A percentile compares a stretch with the other conserved stretches of the same genome.
These are phyloP conservation scores for Aciculosporium take DNA, from an alignment of 2,329 filamentous ascomycete species.

Conservation along the genomic window DNA sequence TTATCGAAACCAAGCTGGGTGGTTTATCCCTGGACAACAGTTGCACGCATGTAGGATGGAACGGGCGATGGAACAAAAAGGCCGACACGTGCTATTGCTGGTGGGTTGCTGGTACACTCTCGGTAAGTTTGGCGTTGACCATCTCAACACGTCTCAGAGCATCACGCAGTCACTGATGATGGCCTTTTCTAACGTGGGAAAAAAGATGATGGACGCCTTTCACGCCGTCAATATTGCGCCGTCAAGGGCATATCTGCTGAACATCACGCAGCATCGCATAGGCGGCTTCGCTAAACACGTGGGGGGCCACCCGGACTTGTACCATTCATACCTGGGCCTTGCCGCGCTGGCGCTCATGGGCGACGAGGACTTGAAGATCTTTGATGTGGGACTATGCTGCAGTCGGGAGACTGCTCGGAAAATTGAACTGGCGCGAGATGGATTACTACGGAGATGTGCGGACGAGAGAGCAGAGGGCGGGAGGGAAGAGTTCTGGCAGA, in stretches of 20 bases:
- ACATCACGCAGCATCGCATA: constrained; percentile 74
- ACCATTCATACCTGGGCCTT: constrained; percentile 81
- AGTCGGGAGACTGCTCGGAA: constrained; percentile 43
- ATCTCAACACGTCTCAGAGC: background rate
- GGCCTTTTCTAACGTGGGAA: no score
- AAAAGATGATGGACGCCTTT: constrained; percentile 45
- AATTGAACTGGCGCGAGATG: constrained; percentile 32
- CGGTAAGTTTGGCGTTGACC: constrained; percentile 17
- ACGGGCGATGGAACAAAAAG: constrained; percentile 79
- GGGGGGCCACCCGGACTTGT: constrained; percentile 58
- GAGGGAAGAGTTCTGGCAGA: constrained; percentile 11
- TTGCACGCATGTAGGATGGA: constrained; percentile 56
- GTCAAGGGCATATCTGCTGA: constrained; percentile 65
- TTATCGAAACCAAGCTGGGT: constrained; percentile 21
- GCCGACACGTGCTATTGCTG: constrained; percentile 94
- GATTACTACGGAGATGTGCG: constrained; percentile 14
- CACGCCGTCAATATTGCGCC: constrained; percentile 43
- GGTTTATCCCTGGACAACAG: constrained; percentile 18
- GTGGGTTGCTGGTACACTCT: constrained; percentile 63
- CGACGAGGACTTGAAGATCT: constrained; percentile 51
- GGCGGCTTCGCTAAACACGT: constrained; percentile 68
- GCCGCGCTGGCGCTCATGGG: constrained; percentile 62
- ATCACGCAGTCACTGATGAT: background rate
- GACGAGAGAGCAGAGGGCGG: background rate
- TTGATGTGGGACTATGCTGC: constrained; percentile 67